Evolutionary conservation across 2,329 filamentous ascomycete genomes (phyloP).

Genomic region (Pleoardoris graminearum): DNA sequence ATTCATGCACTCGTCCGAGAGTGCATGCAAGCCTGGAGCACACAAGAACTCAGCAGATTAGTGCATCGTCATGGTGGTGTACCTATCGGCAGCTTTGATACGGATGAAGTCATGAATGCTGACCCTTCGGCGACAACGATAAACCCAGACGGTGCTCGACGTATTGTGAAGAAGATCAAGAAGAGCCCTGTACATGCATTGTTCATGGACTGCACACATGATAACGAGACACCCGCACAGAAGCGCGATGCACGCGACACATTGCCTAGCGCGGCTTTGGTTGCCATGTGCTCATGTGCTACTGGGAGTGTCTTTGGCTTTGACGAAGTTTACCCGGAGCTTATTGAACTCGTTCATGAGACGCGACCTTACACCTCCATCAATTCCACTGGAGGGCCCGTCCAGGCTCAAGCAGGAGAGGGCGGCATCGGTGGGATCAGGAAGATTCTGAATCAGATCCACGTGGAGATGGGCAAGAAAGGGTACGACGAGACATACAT

Average conservation of each 20-base stretch:
- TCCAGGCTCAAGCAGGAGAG: constrained; percentile 70
- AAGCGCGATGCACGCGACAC: constrained; percentile 94
- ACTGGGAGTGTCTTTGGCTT: constrained; percentile 98
- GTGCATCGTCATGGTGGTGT: constrained; percentile 92
- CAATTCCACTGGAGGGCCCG: constrained; percentile 62
- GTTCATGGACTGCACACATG: constrained; percentile 99
- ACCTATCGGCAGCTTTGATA: constrained; percentile 94
- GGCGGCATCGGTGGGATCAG: constrained; percentile 89
- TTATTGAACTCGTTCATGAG: constrained; percentile 93
- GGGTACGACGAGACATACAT: constrained; percentile 95
- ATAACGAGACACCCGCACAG: constrained; percentile 95
- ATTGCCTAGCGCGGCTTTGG: constrained; percentile 87
- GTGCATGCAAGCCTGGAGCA: constrained; percentile 98
- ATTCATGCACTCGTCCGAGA: constrained; percentile 91
- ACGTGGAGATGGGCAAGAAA: constrained; percentile 93
- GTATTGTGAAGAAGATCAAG: constrained; percentile 79
- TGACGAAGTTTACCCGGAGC: constrained; percentile 90
- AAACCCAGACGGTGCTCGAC: constrained; percentile 48
- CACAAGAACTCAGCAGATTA: constrained; percentile 85
- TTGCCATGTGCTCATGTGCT: constrained; percentile 93
- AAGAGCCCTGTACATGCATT: constrained; percentile 88
- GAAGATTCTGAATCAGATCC: constrained; percentile 91
- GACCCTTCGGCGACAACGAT: constrained; percentile 48
- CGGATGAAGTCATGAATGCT: constrained; percentile 77
- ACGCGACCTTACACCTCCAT: constrained; percentile 79